Evolutionary conservation across 768 basidiomycete species (phyloP), one percentile per base, ranked within the genome.

Genomic region (Leucocoprinus leucothites): DNA sequence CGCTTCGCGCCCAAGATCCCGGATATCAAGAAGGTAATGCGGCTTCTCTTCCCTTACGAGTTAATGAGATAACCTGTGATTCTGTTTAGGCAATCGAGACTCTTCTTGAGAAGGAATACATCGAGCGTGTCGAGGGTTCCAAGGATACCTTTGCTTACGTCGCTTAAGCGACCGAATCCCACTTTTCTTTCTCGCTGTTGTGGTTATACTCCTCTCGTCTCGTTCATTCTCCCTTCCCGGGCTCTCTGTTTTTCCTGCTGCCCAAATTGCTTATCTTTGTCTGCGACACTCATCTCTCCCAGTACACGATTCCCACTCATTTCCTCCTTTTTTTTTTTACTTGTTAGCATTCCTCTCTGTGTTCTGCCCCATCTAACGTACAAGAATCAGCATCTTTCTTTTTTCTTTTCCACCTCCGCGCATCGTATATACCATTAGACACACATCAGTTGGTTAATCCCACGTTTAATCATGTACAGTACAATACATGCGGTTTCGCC

Each of bases 41-140:
- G n/a, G 34, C 21, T 54, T 51, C 53, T n/a, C 14, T 43, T 16
- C 18, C 3, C 7, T 22, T 25, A 22, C 45, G 35, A 24, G 14
- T 42, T 57, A n/a, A 64, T 56, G 60, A 61, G 62, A 47, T 3
- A 38, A 56, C 64, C 3, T 38, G 38, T 38, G 38, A 6, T 4
- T 59, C 46, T 35, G 8, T 11, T 11, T 57, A 90, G 89, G 91
- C 92, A 2, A 96, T 98, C 57, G 94, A 96, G 66, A 85, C 85
- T 13, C 75, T 98, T 18, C 76, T 98, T 46, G 96, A 98, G 75
- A 96, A 96, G 74, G 96, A 99, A 69, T 99, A 98, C 69, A 89
- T 99, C 62, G 95, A 98, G 66, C 87, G 96, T 26, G 88, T 93
- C 13, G 92, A 94, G 19, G 91, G 87, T 9, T 85, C 87, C n/a